Evolutionary conservation across 2,329 filamentous ascomycete genomes (phyloP), one percentile per base, ranked within the genome.

Genomic region (Penicillium sp.): DNA sequence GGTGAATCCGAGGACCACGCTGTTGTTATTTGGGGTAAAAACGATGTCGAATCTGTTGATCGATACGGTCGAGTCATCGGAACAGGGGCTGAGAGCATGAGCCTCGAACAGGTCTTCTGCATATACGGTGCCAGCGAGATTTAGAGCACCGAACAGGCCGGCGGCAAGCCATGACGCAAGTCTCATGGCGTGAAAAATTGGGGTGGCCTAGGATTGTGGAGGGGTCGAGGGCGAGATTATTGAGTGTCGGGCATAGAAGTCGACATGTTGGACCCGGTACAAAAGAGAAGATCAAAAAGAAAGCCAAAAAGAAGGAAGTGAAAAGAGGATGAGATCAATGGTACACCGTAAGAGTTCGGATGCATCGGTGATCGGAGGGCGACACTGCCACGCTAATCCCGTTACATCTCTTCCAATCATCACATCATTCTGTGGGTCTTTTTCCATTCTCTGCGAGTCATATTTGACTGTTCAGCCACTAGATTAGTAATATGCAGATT

Each of bases 1-100:
- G 47, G 86, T 79, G 56, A 95, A 82, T 63, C 87, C 78, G 67
- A 63, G 35, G 3, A 34, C 50, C 1, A 69, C 54, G 0, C 65
- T 67, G 46, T 75, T 76, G 49, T 76, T 73, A 4, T 71, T 72
- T 0, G 69, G 72, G 13, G 64, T 64, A 3, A 78, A 61, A 0
- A 63, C 24, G 1, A 75, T 61, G 31, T 76, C 64, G 42, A 59
- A 53, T 10, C 50, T 35, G 35, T 58, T 51, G 40, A 57, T 44
- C 4, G 48, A 45, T 16, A 59, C 49, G 20, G 47, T 41, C 16
- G 34, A 24, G 38, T 55, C 52, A 20, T 56, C 41, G 34, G 54
- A 54, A 47, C 56, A 58, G 38, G 46, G 46, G 13, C 40, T 44
- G 9, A 58, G 42, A 24, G 52, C 50, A 35, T 50, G 52, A 18